phyloP scores from a whole-genome alignment of 495 filamentous ascomycete genomes.

The Trichoderma virens region DNA sequence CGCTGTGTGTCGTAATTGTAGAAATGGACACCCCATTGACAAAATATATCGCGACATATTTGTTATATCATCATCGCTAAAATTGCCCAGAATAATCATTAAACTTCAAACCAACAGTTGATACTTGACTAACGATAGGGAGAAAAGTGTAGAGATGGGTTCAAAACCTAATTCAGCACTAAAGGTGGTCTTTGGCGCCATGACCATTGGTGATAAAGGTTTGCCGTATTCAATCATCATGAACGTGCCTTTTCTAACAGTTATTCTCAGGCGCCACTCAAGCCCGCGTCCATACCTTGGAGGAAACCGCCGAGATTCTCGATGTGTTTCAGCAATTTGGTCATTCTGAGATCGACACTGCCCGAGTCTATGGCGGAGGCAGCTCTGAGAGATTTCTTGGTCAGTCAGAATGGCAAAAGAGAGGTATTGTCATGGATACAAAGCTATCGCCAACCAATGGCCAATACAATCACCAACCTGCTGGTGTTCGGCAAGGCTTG shows the following conservation, averaged over 20 bases:
- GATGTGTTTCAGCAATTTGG: slow-evolving; percentile 43
- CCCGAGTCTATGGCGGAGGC: slow-evolving; percentile 44
- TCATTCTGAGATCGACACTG: slow-evolving; percentile 52
- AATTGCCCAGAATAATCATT: not conserved
- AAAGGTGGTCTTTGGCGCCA: slow-evolving; percentile 15
- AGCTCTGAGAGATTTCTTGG: slow-evolving; percentile 43
- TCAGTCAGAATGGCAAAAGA: slow-evolving; percentile 36
- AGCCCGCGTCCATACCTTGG: slow-evolving; percentile 13
- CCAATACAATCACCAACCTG: slow-evolving; percentile 10
- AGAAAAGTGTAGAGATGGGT: not conserved
- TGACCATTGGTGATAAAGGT: slow-evolving; percentile 15
- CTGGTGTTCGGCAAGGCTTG: not conserved
- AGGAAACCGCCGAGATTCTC: slow-evolving; percentile 12
- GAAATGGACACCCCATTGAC: not conserved
- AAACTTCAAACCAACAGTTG: not conserved
- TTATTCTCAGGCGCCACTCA: slow-evolving; percentile 9
- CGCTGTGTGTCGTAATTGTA: not conserved
- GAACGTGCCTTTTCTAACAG: not conserved
- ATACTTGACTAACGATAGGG: not conserved
- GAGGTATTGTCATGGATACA: slow-evolving; percentile 45
- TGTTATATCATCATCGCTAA: no score
- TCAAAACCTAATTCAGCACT: slow-evolving; percentile 11
- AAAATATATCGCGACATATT: not conserved
- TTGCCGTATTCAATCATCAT: not conserved
- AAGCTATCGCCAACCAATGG: slow-evolving; percentile 38